Evolutionary conservation across 805 yeast species (phyloP).

Genomic region (Yarrowia sp.): DNA sequence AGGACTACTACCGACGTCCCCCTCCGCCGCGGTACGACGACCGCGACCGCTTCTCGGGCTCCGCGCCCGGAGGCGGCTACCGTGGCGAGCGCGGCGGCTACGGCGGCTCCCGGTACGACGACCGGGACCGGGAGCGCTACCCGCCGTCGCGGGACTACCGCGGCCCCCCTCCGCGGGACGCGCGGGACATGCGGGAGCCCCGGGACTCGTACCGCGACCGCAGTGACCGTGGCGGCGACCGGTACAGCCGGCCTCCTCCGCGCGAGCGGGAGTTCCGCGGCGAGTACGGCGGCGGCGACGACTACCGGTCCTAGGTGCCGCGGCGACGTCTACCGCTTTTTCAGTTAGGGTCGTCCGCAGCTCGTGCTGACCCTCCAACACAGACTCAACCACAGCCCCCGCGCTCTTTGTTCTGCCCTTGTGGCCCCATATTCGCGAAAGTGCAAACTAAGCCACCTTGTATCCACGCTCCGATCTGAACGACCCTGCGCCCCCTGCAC

Average conservation of each 20-base stretch:
- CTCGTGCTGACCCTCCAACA: neutral
- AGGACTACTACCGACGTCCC: constrained; percentile 34
- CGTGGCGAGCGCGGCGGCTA: constrained; percentile 25
- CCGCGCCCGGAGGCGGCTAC: constrained; percentile 26
- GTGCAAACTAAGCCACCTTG: too few relatives aligned
- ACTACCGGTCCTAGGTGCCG: constrained; percentile 27
- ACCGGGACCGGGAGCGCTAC: constrained; percentile 30
- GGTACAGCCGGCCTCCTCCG: constrained; percentile 25
- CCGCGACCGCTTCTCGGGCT: constrained; percentile 27
- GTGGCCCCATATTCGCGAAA: too few relatives aligned
- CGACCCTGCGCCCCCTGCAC: too few relatives aligned
- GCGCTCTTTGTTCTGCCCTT: too few relatives aligned
- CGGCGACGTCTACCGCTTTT: neutral
- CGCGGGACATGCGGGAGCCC: constrained; percentile 27
- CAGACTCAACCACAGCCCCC: neutral
- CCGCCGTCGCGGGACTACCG: constrained; percentile 29
- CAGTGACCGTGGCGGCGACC: constrained; percentile 8
- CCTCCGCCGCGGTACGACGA: constrained; percentile 32
- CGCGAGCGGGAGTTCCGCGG: constrained; percentile 25
- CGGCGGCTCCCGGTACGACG: constrained; percentile 29
- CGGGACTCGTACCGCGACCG: constrained; percentile 27
- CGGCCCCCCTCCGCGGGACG: constrained; percentile 27
- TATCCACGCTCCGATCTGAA: too few relatives aligned
- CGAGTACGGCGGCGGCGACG: constrained; percentile 30
- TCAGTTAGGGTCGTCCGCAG: too few relatives aligned